phyloP scores from a whole-genome alignment of 176 grass and related monocot species.

The Zea luxurians region DNA sequence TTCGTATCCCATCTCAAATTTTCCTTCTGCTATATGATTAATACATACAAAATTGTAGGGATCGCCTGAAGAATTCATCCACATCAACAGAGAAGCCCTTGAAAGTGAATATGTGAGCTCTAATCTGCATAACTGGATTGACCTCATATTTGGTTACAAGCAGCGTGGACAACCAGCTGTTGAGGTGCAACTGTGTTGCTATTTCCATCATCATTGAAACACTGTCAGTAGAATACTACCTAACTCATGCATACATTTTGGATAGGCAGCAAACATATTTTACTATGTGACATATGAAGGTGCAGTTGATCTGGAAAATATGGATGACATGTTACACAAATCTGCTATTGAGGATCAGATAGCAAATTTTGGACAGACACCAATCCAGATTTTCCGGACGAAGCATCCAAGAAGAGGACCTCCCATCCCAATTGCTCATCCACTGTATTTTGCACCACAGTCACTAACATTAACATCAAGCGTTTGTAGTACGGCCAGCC shows the following conservation, averaged over 20 bases:
- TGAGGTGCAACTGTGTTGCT: constrained; percentile 57
- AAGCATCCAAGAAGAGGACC: constrained; percentile 96
- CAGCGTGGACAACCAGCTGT: constrained; percentile 95
- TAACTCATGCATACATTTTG: constrained; percentile 29
- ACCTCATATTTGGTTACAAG: constrained; percentile 97
- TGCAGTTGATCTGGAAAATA: constrained; percentile 96
- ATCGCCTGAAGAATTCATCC: constrained; percentile 89
- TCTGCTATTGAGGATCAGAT: constrained; percentile 98
- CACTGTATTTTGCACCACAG: constrained; percentile 90
- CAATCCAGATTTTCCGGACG: constrained; percentile 90
- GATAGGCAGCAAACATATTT: constrained; percentile 96
- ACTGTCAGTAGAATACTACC: constrained; percentile 6
- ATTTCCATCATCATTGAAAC: constrained; percentile 23
- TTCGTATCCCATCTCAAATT: constrained; percentile 13
- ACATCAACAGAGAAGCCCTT: constrained; percentile 87
- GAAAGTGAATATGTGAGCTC: constrained; percentile 99
- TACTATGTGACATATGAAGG: constrained; percentile 98
- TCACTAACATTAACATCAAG: constrained; percentile 75
- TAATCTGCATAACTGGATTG: constrained; percentile 99
- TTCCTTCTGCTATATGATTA: constrained; percentile 24
- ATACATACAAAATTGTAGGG: constrained; percentile 50
- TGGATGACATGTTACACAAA: constrained; percentile 96
- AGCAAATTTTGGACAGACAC: constrained; percentile 98
- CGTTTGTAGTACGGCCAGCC: constrained; percentile 51
- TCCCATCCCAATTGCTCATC: constrained; percentile 89